These are phyloP conservation scores for Dothistroma septosporum DNA, from an alignment of 2,329 filamentous ascomycete genomes.

Conservation along the genomic window DNA sequence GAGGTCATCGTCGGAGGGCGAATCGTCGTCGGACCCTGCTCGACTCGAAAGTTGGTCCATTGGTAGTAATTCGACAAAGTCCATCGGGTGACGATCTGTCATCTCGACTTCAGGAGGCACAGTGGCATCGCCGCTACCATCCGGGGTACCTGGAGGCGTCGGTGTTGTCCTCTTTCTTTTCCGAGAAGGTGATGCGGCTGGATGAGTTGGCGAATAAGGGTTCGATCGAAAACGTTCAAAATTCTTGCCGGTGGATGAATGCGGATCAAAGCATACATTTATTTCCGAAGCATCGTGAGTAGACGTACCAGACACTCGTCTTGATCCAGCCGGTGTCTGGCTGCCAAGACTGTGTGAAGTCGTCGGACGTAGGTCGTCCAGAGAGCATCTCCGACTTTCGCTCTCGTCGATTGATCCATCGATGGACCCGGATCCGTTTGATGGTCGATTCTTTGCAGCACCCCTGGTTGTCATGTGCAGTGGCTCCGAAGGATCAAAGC, in stretches of 20 bases:
- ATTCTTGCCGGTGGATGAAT: slow-evolving; percentile 9
- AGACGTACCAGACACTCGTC: slow-evolving; percentile 20
- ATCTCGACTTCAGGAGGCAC: not conserved
- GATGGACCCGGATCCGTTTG: slow-evolving; percentile 23
- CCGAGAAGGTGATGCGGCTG: slow-evolving; percentile 21
- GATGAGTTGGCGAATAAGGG: slow-evolving; percentile 5
- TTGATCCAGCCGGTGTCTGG: slow-evolving; percentile 19
- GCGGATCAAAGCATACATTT: slow-evolving; percentile 13
- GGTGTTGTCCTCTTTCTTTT: slow-evolving; percentile 29
- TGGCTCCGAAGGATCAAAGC: slow-evolving; percentile 46
- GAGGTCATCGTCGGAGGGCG: slow-evolving; percentile 20
- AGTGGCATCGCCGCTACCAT: slow-evolving; percentile 2
- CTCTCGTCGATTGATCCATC: slow-evolving; percentile 27
- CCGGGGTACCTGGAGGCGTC: slow-evolving; percentile 17
- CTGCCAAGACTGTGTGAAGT: slow-evolving; percentile 27
- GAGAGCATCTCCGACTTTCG: slow-evolving; percentile 23
- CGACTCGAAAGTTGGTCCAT: slow-evolving; percentile 15
- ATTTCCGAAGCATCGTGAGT: slow-evolving; percentile 15
- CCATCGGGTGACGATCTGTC: slow-evolving; percentile 1
- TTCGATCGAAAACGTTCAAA: slow-evolving; percentile 1
- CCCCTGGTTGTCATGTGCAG: slow-evolving; percentile 48
- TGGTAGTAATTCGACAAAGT: slow-evolving; percentile 10
- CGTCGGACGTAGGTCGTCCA: slow-evolving; percentile 23
- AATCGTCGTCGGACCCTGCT: slow-evolving; percentile 14
- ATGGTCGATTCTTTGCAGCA: slow-evolving; percentile 18